Conservation (phyloP, 331 rosid species). For the Quercus phellos region DNA sequence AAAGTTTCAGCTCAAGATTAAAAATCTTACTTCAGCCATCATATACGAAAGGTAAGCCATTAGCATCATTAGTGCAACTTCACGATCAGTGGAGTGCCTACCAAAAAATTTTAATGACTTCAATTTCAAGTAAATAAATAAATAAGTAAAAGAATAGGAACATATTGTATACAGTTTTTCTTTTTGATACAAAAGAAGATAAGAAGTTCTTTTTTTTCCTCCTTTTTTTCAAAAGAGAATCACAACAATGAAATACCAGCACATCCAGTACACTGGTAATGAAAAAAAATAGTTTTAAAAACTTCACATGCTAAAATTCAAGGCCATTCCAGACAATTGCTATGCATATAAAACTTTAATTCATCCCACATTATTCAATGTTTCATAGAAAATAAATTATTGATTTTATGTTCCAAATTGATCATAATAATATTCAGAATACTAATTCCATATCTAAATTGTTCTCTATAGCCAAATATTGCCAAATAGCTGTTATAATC, state of each 20-base stretch:
- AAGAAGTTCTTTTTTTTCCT: neutral
- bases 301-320: neutral
- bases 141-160: neutral
- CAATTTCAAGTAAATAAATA: neutral
- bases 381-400: neutral
- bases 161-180: neutral
- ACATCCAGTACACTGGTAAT: neutral
- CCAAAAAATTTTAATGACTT: conserved; percentile 1
- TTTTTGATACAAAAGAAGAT: neutral
- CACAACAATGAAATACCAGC: neutral
- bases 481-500: neutral
- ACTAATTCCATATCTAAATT: neutral
- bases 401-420: neutral
- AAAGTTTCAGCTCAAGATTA: conserved; percentile 13
- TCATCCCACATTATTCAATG: neutral
- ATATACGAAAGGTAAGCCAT: conserved; percentile 66
- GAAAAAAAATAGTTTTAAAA: neutral
- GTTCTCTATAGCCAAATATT: neutral
- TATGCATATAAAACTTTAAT: neutral
- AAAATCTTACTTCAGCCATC: conserved; percentile 51
- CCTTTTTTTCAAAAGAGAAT: neutral
- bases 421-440: neutral
- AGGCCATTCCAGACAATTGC: neutral
- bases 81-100: conserved; percentile 65
- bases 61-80: conserved; percentile 63